Evolutionary conservation across 2,329 filamentous ascomycete genomes (phyloP), one percentile per base, ranked within the genome.

Genomic region (Verticillium isaacii): DNA sequence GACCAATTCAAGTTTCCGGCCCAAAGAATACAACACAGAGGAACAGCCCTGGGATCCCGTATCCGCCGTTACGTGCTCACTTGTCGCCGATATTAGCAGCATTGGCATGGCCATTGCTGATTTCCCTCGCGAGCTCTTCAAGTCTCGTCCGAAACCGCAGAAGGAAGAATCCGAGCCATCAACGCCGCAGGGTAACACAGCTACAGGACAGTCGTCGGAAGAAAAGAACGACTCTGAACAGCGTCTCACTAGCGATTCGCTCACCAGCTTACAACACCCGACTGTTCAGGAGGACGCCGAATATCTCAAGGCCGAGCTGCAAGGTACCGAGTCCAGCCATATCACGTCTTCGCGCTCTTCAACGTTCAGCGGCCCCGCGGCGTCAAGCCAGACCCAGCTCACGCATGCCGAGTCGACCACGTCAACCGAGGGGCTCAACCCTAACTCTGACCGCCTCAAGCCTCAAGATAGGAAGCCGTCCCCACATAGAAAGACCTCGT

Each of bases 41-140:
- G 86, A 89, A 36, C 89, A 93, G 55, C 92, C 92, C 0, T 87
- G 85, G 69, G 92, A 95, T 66, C 92, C 92, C 0, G 85, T 96
- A 29, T 88, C 89, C 15, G 92, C 91, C 23, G 90, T 87, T 17
- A 88, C 92, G 0, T 85, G 87, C 55, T 91, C 93, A 0, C 76
- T 97, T 1, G 79, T 96, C n/a, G 90, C 90, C 6, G 94, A 93
- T n/a, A 80, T 95, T 56, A 88, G 89, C 32, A 89, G 85, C 45
- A 88, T 97, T 62, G 85, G 91, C 69, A 90, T 96, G 84, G 91
- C 92, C 1, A 82, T 96, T 50, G 91, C 91, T 1, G 92, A 96
- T 69, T 83, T 89, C 66, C 86, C 86, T 2, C 75, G 82, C 19
- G 82, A 86, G 62, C 72, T 87, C 5, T 85, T 86, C 72, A 82